Evolutionary conservation across 257 asterid genomes (phyloP), one percentile per base, ranked within the genome.

Genomic region (Solanum chaucha): DNA sequence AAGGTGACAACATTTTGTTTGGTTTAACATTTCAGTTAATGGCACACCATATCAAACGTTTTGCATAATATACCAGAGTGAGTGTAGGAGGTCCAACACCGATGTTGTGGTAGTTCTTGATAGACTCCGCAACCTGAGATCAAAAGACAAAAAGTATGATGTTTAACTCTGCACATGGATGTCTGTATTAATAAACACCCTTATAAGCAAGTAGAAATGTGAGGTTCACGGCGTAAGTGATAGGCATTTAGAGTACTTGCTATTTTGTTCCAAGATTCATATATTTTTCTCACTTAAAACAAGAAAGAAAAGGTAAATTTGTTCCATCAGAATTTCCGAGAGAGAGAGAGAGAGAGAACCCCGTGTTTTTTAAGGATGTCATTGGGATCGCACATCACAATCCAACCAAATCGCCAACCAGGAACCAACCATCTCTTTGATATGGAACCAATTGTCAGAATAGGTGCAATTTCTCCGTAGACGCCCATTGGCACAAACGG

Each of bases 401-500:
- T 89, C 98, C 98, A 95, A 51, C 98, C 96, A 85, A 92, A 48
- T 26, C 95, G 90, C 98, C 96, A 95, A 80, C 96, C 95, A 11
- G 98, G 98, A 87, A 95, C 85, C 82, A 93, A 87, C 98, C 98
- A 95, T 87, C 95, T 91, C 90, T 95, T 94, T 15, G 98, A 94
- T 61, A 94, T 87, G 2, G 98, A 88, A 55, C 96, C 98, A 55
- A 95, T 73, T 11, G 96, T 91, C 17, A 94, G 51, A 48, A 94
- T 90, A 44, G 97, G 98, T 22, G 89, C 88, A 20, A 85, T 85
- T 44, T 92, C 89, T 87, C 93, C 96, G 55, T 89, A 91, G 44
- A 78, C 26, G 4, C 91, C 93, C 98, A 95, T 92, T 11, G 97
- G 92, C 67, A 91, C 87, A 88, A 92, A 94, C 2, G 91, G 81